These are phyloP conservation scores for Aegilops tauschii DNA, from an alignment of 176 grass and related monocot genomes.

Conservation along the genomic window DNA sequence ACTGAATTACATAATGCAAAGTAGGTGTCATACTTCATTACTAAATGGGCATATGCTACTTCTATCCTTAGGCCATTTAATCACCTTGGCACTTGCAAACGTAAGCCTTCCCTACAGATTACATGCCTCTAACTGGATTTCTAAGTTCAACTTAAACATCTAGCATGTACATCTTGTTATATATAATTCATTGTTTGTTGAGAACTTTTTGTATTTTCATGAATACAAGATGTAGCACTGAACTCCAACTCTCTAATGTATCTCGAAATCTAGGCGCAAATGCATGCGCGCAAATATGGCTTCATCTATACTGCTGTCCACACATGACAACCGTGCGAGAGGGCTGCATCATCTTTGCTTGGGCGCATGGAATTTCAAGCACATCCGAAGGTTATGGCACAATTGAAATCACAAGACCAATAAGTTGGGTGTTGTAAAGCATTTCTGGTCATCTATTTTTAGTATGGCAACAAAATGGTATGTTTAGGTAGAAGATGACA, in stretches of 20 bases:
- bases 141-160: background rate
- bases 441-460: conserved; percentile 2
- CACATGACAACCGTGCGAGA: background rate
- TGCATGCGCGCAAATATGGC: background rate
- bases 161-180: background rate
- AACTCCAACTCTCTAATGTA: background rate
- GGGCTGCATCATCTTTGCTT: background rate
- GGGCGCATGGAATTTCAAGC: background rate
- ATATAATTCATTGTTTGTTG: background rate
- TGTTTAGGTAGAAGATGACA: conserved; percentile 2
- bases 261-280: background rate
- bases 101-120: background rate
- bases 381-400: background rate
- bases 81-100: background rate
- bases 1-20: background rate
- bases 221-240: background rate
- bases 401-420: background rate
- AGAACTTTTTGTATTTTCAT: background rate
- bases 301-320: background rate
- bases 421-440: background rate
- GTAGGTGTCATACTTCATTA: background rate
- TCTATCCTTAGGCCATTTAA: background rate
- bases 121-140: background rate
- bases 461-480: background rate
- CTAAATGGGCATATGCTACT: background rate